Evolutionary conservation across 2,329 filamentous ascomycete species (phyloP), one percentile per base, ranked within the genome.

Genomic region (Monosporascus sp.): DNA sequence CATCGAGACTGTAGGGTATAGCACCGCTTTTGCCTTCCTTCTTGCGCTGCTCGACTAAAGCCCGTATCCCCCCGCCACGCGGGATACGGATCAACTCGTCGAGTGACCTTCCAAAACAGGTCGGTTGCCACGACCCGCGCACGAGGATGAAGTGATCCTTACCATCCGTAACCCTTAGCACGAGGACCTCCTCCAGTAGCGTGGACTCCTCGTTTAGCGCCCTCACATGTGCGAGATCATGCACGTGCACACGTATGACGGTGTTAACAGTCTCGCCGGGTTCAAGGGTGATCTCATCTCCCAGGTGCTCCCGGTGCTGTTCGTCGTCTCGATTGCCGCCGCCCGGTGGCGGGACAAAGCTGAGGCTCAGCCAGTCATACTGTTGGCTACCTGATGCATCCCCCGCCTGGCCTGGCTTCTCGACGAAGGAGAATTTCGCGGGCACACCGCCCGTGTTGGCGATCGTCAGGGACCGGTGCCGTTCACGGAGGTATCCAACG

Each of bases 121-220:
- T 90, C 8, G 88, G 88, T 3, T 86, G 74, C 93, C 94, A 99
- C 1, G 72, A 75, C 0, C 82, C 94, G 24, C 82, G 84, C 0
- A 96, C 77, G 0, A 91, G 87, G 39, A 99, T 83, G 66, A 99
- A 99, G 65, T 97, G 89, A 62, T 99, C 94, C 47, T 91, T 82
- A 1, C 95, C 95, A 50, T 87, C 83, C 11, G 84, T 79, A 5
- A 99, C 89, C 1, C 91, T 85, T 8, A 99, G 77, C 2, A 99
- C 86, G 7, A 99, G 76, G 3, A 99, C 85, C 58, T 97, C 91
- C 57, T 97, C 93, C 0, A 99, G 74, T 7, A 74, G 74, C 4
- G 75, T 67, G 2, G 77, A 75, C 17, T 82, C 83, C 51, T 86
- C 78, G 60, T 97, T 97, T 38, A 99, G 77, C 2, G 78, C 73